A percentile compares a stretch with the other conserved stretches of the same genome.
Evolutionary conservation across 2,329 filamentous ascomycete species (phyloP).

Genomic region (Acephala macrosclerotiorum): DNA sequence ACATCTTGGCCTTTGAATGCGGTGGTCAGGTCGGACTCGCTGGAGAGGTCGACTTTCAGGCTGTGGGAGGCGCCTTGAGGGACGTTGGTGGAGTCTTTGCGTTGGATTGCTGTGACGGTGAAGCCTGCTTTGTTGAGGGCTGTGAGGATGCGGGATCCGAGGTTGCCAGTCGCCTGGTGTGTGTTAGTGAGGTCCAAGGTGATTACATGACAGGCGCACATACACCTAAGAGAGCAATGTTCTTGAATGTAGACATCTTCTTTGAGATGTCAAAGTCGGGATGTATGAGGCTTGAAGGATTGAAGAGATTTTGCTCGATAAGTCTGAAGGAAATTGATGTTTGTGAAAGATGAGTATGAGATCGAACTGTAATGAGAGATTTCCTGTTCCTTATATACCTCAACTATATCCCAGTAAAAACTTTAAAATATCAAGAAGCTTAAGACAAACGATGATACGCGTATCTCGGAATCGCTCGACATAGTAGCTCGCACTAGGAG

Average conservation of each 20-base stretch:
- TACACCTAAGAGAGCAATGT: constrained; percentile 27
- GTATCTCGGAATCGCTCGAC: too few species aligned
- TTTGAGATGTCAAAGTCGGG: background rate
- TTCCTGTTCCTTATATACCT: background rate
- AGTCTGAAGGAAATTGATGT: background rate
- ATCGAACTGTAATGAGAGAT: background rate
- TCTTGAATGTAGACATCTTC: constrained; percentile 22
- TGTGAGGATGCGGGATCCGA: constrained; percentile 25
- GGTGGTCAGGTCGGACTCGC: constrained; percentile 15
- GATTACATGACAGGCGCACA: constrained; percentile 12
- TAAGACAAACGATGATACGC: background rate
- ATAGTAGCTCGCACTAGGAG: background rate
- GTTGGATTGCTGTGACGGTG: constrained; percentile 28
- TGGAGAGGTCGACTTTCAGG: constrained; percentile 27
- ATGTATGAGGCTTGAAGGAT: background rate
- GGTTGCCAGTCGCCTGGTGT: constrained; percentile 25
- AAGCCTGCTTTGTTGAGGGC: constrained; percentile 29
- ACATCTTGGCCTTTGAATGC: constrained; percentile 31
- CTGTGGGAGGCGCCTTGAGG: constrained; percentile 15
- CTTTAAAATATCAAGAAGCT: background rate
- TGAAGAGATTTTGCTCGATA: background rate
- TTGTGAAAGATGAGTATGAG: background rate
- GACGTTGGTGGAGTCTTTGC: constrained; percentile 25
- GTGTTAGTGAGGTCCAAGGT: background rate
- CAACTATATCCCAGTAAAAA: background rate